A percentile compares a stretch with the other conserved stretches of the same genome.
phyloP scores from a whole-genome alignment of 768 basidiomycete species.

The Hirschioporus abietinus region DNA sequence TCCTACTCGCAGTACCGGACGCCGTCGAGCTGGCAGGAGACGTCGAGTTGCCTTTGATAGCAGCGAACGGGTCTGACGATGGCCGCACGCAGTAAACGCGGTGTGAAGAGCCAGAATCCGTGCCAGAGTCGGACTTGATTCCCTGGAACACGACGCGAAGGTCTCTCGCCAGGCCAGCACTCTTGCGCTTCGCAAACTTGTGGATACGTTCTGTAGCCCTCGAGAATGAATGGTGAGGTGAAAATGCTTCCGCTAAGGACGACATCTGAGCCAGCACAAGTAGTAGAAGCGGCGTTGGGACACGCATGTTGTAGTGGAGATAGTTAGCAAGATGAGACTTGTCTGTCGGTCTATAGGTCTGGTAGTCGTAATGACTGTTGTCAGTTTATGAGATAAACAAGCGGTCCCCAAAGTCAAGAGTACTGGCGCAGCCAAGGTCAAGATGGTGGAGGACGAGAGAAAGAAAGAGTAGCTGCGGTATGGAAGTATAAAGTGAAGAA shows the following conservation, averaged over 20 bases:
- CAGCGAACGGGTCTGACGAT: conserved; percentile 10
- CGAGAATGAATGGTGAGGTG: conserved; percentile 20
- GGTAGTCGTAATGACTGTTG: not conserved
- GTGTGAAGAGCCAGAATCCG: conserved; percentile 4
- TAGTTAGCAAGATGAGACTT: not conserved
- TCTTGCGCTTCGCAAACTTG: conserved; percentile 49
- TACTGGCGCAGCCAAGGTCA: conserved; percentile 20
- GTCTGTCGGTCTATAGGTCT: not conserved
- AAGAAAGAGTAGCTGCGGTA: conserved; percentile 28
- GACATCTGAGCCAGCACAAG: not conserved
- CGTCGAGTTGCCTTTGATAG: conserved; percentile 13
- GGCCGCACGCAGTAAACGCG: conserved; percentile 34
- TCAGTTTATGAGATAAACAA: not conserved
- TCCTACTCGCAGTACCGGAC: conserved; percentile 11
- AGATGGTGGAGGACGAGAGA: conserved; percentile 30
- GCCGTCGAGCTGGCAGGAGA: conserved; percentile 6
- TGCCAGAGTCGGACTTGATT: conserved; percentile 31
- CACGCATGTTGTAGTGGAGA: not conserved
- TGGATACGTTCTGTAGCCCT: conserved; percentile 45
- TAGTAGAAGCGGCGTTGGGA: not conserved
- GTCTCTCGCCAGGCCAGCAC: conserved; percentile 60
- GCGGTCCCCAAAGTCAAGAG: conserved; percentile 17
- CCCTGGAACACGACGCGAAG: conserved; percentile 60
- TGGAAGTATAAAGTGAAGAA: conserved; percentile 26
- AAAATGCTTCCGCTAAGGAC: conserved; percentile 1